Percentiles rank a stretch among this genome's conserved stretches.
phyloP scores from a whole-genome alignment of 805 yeast species.

The Metschnikowia proteae region DNA sequence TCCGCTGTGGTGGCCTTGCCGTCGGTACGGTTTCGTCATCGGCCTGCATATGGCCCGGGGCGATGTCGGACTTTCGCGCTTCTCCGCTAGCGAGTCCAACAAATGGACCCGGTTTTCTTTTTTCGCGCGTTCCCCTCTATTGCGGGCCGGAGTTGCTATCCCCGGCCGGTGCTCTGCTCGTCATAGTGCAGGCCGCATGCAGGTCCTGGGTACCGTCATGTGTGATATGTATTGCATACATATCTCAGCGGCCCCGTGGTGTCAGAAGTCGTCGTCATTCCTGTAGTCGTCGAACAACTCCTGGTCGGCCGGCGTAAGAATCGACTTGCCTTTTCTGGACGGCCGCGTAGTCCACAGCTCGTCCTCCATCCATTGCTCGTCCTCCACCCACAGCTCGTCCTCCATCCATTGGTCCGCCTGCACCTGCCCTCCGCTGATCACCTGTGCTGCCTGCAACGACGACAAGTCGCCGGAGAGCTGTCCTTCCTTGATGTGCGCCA shows the following conservation, averaged over 20 bases:
- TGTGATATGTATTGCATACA: no score
- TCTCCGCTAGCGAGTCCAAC: not conserved
- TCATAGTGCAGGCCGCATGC: not conserved
- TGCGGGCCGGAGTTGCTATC: not conserved
- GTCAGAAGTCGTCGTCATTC: conserved; percentile 25
- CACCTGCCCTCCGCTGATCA: conserved; percentile 41
- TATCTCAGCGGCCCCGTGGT: not conserved
- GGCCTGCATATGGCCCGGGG: conserved; percentile 4
- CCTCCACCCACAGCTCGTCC: conserved; percentile 23
- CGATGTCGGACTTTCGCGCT: conserved; percentile 7
- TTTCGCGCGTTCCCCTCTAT: not conserved
- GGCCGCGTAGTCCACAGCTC: conserved; percentile 18
- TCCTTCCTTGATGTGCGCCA: conserved; percentile 42
- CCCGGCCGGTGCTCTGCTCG: not conserved
- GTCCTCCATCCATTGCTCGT: conserved; percentile 38
- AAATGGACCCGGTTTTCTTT: not conserved
- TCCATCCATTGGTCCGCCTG: conserved; percentile 34
- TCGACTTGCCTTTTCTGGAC: conserved; percentile 8
- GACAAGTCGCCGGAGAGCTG: conserved; percentile 26
- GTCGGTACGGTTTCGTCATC: conserved; percentile 9
- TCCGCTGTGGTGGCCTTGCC: not conserved
- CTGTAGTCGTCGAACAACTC: conserved; percentile 42
- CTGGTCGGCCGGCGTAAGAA: conserved; percentile 31
- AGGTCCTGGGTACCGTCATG: not conserved
- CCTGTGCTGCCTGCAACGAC: conserved; percentile 38